Evolutionary conservation across 441 rosid species (phyloP).

Genomic region (Gossypium lobatum): DNA sequence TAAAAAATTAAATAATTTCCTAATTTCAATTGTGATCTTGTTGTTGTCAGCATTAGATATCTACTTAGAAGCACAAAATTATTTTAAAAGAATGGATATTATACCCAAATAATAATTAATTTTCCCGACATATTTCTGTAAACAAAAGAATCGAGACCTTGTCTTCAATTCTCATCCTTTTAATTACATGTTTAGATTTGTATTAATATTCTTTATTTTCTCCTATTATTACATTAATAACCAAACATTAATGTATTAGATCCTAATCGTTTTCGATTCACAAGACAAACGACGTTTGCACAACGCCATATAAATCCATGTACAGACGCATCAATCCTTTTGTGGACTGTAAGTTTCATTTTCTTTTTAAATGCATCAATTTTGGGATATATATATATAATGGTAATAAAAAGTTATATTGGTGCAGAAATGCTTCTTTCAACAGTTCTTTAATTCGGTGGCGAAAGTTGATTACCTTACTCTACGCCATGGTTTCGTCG

Average conservation of each 20-base stretch:
- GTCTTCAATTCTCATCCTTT: no score
- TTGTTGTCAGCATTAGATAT: no score
- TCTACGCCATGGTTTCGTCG: slow-evolving; percentile 65
- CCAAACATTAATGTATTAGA: slow-evolving; percentile 24
- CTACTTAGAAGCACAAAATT: no score
- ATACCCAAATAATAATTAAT: no score
- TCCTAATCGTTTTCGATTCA: slow-evolving; percentile 51
- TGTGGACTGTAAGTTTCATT: slow-evolving; percentile 48
- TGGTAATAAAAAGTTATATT: neutral
- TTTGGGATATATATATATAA: neutral
- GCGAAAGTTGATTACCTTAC: slow-evolving; percentile 74
- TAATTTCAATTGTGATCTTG: no score
- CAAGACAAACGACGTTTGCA: slow-evolving; percentile 64
- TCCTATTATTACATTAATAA: no score
- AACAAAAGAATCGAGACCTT: no score
- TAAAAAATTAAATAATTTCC: no score
- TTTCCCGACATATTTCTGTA: no score
- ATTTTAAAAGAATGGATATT: no score
- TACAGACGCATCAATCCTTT: slow-evolving; percentile 27
- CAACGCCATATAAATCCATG: slow-evolving; percentile 50
- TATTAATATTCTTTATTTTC: no score
- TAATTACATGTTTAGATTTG: no score
- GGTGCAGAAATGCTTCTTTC: slow-evolving; percentile 62
- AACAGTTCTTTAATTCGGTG: slow-evolving; percentile 58
- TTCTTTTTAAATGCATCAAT: neutral